These are phyloP conservation scores for Chaetomiaceae sp. DNA, from an alignment of 2,329 filamentous ascomycete species.

Conservation along the genomic window DNA sequence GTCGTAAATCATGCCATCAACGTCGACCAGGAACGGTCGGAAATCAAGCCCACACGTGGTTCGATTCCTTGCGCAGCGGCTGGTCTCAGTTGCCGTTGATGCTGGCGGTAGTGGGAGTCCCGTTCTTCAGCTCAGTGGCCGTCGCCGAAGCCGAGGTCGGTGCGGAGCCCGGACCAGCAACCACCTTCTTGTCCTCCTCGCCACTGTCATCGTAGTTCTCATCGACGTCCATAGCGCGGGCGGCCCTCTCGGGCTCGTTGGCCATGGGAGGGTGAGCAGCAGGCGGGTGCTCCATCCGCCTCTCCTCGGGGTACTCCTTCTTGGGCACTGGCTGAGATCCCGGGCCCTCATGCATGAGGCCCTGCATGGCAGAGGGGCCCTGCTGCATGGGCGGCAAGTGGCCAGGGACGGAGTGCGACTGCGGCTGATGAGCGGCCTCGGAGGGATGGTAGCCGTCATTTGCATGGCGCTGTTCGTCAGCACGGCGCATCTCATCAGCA, in stretches of 20 bases:
- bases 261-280: slow-evolving; percentile 45
- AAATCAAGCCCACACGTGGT: background rate
- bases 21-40: background rate
- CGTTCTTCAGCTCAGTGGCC: slow-evolving; percentile 50
- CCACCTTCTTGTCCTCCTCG: slow-evolving; percentile 71
- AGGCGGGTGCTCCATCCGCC: slow-evolving; percentile 44
- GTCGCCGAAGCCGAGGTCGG: slow-evolving; percentile 45
- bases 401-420: slow-evolving; percentile 53
- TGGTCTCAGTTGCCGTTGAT: slow-evolving; percentile 40
- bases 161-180: slow-evolving; percentile 34
- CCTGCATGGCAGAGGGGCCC: slow-evolving; percentile 52
- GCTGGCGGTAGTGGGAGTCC: slow-evolving; percentile 44
- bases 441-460: slow-evolving; percentile 86
- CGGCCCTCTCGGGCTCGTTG: slow-evolving; percentile 76
- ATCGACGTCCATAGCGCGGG: slow-evolving; percentile 93
- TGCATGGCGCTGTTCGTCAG: slow-evolving; percentile 62
- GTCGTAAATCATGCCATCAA: background rate
- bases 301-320: slow-evolving; percentile 59
- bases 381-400: slow-evolving; percentile 62
- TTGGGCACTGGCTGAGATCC: slow-evolving; percentile 42
- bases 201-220: slow-evolving; percentile 96
- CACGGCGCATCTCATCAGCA: slow-evolving; percentile 50
- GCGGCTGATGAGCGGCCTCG: slow-evolving; percentile 83
- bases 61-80: background rate
- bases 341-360: slow-evolving; percentile 48